Percentiles rank a stretch among this genome's conserved stretches.
phyloP scores from a whole-genome alignment of 352 stramenopile species.

The Pythium sukuiense region DNA sequence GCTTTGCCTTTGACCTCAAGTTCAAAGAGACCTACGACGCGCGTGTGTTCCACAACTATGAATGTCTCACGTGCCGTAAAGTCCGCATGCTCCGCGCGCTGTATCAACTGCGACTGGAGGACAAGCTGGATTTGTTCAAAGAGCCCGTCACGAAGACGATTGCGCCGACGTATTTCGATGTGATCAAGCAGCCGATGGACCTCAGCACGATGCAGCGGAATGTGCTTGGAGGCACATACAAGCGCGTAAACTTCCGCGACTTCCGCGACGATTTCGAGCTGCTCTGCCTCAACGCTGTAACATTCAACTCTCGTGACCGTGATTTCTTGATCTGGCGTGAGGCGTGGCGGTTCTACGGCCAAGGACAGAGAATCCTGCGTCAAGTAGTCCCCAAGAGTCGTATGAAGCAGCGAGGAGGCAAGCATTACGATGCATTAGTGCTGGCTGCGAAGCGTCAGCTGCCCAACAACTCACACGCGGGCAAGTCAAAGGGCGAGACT shows the following conservation, averaged over 20 bases:
- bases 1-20: slow-evolving; percentile 46
- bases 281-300: slow-evolving; percentile 95
- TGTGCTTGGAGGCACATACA: slow-evolving; percentile 71
- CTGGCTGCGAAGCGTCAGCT: slow-evolving; percentile 77
- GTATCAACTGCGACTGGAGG: slow-evolving; percentile 58
- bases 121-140: slow-evolving; percentile 92
- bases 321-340: slow-evolving; percentile 92
- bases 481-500: slow-evolving; percentile 39
- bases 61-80: slow-evolving; percentile 83
- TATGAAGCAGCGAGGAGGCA: slow-evolving; percentile 77
- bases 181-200: slow-evolving; percentile 93
- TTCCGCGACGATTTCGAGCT: slow-evolving; percentile 94
- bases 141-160: slow-evolving; percentile 93
- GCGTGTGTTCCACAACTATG: slow-evolving; percentile 75
- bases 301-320: slow-evolving; percentile 92
- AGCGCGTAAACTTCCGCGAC: slow-evolving; percentile 63
- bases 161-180: slow-evolving; percentile 91
- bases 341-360: slow-evolving; percentile 91
- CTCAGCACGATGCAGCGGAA: slow-evolving; percentile 87
- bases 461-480: slow-evolving; percentile 74
- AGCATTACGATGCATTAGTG: slow-evolving; percentile 67
- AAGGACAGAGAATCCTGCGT: slow-evolving; percentile 69
- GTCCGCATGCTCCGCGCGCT: slow-evolving; percentile 71
- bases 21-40: slow-evolving; percentile 73
- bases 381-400: slow-evolving; percentile 70